These are phyloP conservation scores for Vigna hirtella DNA, from an alignment of 306 rosid species.

Conservation along the genomic window DNA sequence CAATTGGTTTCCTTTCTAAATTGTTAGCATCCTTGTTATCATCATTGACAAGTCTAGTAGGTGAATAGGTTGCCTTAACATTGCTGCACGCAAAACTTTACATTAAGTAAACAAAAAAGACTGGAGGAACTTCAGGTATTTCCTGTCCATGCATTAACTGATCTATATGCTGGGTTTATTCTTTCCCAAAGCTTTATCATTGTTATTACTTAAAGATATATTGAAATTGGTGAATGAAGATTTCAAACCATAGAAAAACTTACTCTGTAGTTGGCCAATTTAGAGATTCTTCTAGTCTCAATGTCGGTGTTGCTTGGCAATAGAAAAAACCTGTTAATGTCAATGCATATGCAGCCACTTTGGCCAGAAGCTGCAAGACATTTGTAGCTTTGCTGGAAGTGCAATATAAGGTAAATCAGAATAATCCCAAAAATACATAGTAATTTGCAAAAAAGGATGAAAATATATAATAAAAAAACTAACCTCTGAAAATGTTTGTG, in stretches of 20 bases:
- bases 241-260: conserved; percentile 50
- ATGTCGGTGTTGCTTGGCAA: conserved; percentile 71
- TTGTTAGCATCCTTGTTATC: conserved; percentile 56
- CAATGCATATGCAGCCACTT: conserved; percentile 81
- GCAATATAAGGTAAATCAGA: conserved; percentile 46
- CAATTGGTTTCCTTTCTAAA: conserved; percentile 52
- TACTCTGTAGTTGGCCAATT: conserved; percentile 64
- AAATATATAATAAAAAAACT: conserved; percentile 14
- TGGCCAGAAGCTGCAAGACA: conserved; percentile 75
- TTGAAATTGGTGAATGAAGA: conserved; percentile 24
- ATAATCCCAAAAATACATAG: conserved; percentile 15
- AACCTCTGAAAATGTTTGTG: conserved; percentile 73
- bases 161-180: conserved; percentile 2
- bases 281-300: conserved; percentile 52
- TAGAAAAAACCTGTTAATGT: conserved; percentile 78
- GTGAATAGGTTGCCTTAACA: conserved; percentile 41
- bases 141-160: conserved; percentile 34
- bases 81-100: conserved; percentile 48
- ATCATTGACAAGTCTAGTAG: conserved; percentile 9
- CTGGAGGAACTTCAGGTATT: conserved; percentile 22
- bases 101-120: conserved; percentile 34
- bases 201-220: conserved; percentile 10
- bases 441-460: conserved; percentile 19
- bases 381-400: conserved; percentile 81
- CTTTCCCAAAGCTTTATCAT: conserved; percentile 1